A percentile compares a stretch with the other conserved stretches of the same genome.
phyloP scores from a whole-genome alignment of 2,329 filamentous ascomycete genomes.

The Aplosporella prunicola region DNA sequence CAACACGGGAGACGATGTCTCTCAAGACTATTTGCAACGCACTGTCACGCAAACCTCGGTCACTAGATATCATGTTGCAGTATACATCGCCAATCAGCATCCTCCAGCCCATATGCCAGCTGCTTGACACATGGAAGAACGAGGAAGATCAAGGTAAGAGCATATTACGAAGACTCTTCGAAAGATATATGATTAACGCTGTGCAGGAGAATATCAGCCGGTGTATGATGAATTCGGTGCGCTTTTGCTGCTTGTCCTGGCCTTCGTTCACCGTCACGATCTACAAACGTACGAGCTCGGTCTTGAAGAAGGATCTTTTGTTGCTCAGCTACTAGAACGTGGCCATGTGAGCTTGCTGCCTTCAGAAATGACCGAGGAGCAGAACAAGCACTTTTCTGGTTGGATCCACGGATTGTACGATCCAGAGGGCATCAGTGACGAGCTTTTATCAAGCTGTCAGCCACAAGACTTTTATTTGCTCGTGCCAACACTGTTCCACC shows the following conservation, averaged over 20 bases:
- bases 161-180: background rate
- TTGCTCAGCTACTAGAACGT: constrained; percentile 55
- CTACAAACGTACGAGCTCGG: constrained; percentile 57
- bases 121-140: constrained; percentile 71
- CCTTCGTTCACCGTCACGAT: constrained; percentile 66
- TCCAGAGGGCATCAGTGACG: constrained; percentile 62
- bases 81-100: constrained; percentile 64
- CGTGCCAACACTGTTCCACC: constrained; percentile 66
- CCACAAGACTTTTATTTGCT: constrained; percentile 76
- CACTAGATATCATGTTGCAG: constrained; percentile 64
- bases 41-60: constrained; percentile 61
- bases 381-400: constrained; percentile 54
- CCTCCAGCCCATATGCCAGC: constrained; percentile 61
- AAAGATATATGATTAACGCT: constrained; percentile 11
- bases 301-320: constrained; percentile 53
- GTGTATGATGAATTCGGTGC: constrained; percentile 80
- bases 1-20: constrained; percentile 69
- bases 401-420: constrained; percentile 73
- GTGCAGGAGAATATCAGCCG: constrained; percentile 63
- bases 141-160: constrained; percentile 61
- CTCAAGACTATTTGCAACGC: constrained; percentile 64
- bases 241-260: constrained; percentile 62
- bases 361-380: constrained; percentile 56
- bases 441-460: constrained; percentile 70
- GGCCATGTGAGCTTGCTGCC: constrained; percentile 49